A percentile compares a stretch with the other conserved stretches of the same genome.
Conservation (phyloP, 345 rosid species). For the Schrenkiella parvula region DNA sequence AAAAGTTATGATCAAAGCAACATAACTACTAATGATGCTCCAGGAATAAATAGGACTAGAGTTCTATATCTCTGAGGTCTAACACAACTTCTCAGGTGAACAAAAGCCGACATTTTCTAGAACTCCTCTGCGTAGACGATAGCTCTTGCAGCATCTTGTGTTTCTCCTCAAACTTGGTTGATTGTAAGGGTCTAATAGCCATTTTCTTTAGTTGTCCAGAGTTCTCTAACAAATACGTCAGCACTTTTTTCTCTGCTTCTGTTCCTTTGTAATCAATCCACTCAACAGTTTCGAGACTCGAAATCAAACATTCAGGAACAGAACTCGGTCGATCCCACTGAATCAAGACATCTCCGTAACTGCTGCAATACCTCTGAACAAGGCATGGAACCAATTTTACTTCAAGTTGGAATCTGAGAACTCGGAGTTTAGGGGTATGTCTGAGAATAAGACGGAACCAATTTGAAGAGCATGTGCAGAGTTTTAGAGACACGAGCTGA, state of each 20-base stretch:
- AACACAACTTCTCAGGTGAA: too few species aligned
- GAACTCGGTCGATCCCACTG: not conserved
- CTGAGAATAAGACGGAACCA: not conserved
- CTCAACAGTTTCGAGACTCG: slow-evolving; percentile 1
- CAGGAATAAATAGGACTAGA: too few species aligned
- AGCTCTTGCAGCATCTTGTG: not conserved
- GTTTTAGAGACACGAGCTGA: not conserved
- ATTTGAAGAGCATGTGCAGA: not conserved
- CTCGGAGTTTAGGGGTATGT: slow-evolving; percentile 19
- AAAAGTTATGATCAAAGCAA: too few species aligned
- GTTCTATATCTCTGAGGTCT: too few species aligned
- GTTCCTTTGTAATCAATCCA: not conserved
- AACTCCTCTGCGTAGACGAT: not conserved
- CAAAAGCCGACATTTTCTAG: not conserved
- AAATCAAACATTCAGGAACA: not conserved
- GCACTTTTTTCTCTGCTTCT: not conserved
- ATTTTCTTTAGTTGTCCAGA: not conserved
- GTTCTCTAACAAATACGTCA: not conserved
- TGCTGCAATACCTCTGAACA: not conserved
- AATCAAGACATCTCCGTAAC: not conserved
- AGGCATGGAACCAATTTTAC: not conserved
- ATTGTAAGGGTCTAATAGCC: not conserved
- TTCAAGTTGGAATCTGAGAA: not conserved
- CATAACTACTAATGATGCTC: too few species aligned
- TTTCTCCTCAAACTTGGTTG: not conserved